Evolutionary conservation across 2,329 filamentous ascomycete genomes (phyloP), one percentile per base, ranked within the genome.

Genomic region (Trichoderma cornu-damae): DNA sequence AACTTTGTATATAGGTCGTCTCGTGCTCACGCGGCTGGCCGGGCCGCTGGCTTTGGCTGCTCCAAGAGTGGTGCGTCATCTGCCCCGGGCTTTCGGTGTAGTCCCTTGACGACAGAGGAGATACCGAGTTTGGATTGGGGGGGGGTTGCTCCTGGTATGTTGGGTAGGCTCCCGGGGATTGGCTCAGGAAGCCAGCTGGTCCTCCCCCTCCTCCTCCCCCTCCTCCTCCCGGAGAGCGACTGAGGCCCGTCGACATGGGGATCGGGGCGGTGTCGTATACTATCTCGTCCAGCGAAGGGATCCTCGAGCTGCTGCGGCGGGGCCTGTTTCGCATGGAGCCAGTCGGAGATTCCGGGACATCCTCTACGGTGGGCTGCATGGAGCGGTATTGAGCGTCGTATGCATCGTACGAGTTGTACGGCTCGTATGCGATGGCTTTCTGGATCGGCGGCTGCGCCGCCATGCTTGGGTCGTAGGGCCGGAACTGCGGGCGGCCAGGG

Each of bases 331-430:
- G 63, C 40, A 68, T 63, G 3, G 62, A 56, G 6, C 58, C 59
- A 3, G 62, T 63, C 1, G 75, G 73, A 1, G 80, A 79, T 48
- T 85, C 82, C 3, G 84, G 83, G 5, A 79, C 82, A 61, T 87
- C 84, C 65, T 87, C 85, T 5, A 84, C 83, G 6, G 79, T 85
- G 2, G 80, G 82, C 63, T 85, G 83, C 80, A 83, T 79, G 1
- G 78, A 77, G 58, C 76, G 75, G 64, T 74, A 72, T 38, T 77
- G 77, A 35, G 69, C 64, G 53, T 78, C 79, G 63, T 75, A 78
- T 16, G 67, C 67, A 60, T 85, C 80, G 57, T 80, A 80, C 0
- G 81, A 79, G 54, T 78, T 73, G 53, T 82, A 78, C 14, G 68
- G 66, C n/a, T 50, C 44, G 28, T 58, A 53, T 6, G 55, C 22